phyloP scores from a whole-genome alignment of 2,329 filamentous ascomycete genomes.

The Orbilia ellipsospora region DNA sequence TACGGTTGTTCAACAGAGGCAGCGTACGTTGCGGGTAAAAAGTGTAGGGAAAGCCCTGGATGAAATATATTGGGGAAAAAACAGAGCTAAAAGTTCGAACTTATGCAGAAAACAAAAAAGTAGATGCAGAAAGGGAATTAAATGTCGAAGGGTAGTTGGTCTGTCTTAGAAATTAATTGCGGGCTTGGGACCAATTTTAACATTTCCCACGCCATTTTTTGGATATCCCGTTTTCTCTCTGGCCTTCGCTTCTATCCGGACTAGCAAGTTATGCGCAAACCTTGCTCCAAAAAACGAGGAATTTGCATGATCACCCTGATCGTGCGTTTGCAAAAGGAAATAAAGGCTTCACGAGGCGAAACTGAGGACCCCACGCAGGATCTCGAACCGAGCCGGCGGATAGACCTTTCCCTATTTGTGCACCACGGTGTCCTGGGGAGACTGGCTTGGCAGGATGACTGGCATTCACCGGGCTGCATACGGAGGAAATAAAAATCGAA shows the following conservation, averaged over 20 bases:
- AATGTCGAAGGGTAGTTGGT: conserved; percentile 37
- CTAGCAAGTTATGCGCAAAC: conserved; percentile 42
- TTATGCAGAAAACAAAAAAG: conserved; percentile 32
- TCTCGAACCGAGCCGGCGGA: conserved; percentile 53
- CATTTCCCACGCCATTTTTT: conserved; percentile 47
- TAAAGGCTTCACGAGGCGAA: conserved; percentile 44
- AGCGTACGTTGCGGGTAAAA: not conserved
- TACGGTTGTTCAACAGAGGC: too few species aligned
- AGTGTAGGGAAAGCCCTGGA: conserved; percentile 46
- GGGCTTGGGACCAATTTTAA: conserved; percentile 53
- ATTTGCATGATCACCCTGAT: conserved; percentile 42
- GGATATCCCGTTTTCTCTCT: conserved; percentile 42
- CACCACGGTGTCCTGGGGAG: conserved; percentile 30
- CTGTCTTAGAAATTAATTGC: conserved; percentile 50
- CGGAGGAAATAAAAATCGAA: conserved; percentile 20
- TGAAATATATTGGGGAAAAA: conserved; percentile 38
- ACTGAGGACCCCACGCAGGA: conserved; percentile 48
- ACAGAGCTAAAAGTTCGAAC: conserved; percentile 31
- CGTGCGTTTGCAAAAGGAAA: conserved; percentile 47
- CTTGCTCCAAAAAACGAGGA: conserved; percentile 43
- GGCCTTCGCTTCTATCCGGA: conserved; percentile 53
- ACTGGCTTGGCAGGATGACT: conserved; percentile 29
- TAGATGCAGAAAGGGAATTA: conserved; percentile 39
- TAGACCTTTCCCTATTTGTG: conserved; percentile 38
- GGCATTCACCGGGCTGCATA: conserved; percentile 39